Conservation (phyloP, 352 stramenopile species). For the Globisporangium barbulae region DNA sequence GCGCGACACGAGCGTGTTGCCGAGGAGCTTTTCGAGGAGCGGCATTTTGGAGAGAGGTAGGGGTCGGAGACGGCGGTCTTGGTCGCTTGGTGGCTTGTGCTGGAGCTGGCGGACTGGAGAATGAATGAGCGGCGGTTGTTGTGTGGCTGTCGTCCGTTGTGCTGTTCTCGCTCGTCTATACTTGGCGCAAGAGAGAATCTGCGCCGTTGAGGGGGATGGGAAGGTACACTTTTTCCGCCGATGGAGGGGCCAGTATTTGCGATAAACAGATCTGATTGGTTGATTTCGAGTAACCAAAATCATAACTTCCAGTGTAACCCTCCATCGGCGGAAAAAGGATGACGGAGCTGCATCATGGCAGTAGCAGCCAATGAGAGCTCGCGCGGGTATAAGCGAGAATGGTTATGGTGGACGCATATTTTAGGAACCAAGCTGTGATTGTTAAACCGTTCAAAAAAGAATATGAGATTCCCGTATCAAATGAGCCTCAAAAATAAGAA, state of each 20-base stretch:
- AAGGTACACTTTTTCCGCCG: constrained; percentile 31
- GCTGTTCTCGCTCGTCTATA: constrained; percentile 3
- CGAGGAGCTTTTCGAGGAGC: constrained; percentile 58
- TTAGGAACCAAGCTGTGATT: no score
- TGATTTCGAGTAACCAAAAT: no score
- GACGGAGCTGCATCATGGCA: no score
- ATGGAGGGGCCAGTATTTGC: constrained; percentile 15
- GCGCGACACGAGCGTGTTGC: constrained; percentile 43
- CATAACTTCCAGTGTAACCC: no score
- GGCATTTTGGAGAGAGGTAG: constrained; percentile 24
- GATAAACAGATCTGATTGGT: no score
- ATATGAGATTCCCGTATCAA: no score
- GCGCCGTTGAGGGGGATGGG: constrained; percentile 6
- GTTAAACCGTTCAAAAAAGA: no score
- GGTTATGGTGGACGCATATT: no score
- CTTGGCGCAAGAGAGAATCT: constrained; percentile 5
- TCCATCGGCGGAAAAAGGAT: no score
- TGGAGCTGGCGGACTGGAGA: constrained; percentile 12
- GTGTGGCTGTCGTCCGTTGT: background rate
- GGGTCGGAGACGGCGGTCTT: background rate
- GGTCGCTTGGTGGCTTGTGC: background rate
- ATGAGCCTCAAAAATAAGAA: no score
- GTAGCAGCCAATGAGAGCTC: no score
- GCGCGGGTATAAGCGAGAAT: no score
- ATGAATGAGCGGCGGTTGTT: constrained; percentile 1